These are phyloP conservation scores for Trichomonascus vanleenenianus DNA, from an alignment of 805 yeast genomes.

Conservation along the genomic window DNA sequence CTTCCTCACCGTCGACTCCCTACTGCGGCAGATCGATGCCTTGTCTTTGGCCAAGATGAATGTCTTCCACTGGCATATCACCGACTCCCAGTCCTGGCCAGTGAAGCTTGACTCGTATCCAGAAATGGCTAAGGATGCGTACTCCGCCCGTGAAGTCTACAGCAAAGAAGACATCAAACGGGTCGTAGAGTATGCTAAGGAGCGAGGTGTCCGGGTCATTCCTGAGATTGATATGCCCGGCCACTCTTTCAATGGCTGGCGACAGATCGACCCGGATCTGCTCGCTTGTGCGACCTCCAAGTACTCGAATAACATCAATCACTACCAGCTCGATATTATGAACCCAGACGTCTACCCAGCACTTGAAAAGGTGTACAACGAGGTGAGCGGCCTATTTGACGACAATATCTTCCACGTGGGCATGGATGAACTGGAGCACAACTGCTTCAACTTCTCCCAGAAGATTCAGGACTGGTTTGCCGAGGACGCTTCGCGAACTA, in stretches of 20 bases:
- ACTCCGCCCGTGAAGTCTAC: slow-evolving; percentile 27
- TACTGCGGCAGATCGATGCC: slow-evolving; percentile 30
- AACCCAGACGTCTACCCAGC: slow-evolving; percentile 26
- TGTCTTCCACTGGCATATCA: slow-evolving; percentile 33
- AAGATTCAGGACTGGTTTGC: slow-evolving; percentile 25
- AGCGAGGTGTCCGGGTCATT: slow-evolving; percentile 31
- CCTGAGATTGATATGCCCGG: slow-evolving; percentile 37
- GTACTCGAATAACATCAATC: slow-evolving; percentile 20
- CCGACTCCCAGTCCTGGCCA: slow-evolving; percentile 35
- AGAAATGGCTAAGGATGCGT: slow-evolving; percentile 29
- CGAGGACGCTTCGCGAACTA: slow-evolving; percentile 21
- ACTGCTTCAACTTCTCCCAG: slow-evolving; percentile 27
- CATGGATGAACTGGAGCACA: slow-evolving; percentile 29
- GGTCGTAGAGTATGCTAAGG: slow-evolving; percentile 26
- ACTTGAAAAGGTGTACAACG: slow-evolving; percentile 28
- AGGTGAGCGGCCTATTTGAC: slow-evolving; percentile 25
- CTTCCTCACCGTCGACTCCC: slow-evolving; percentile 22
- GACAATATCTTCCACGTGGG: slow-evolving; percentile 35
- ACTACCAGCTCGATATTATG: slow-evolving; percentile 29
- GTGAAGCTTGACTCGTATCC: slow-evolving; percentile 27
- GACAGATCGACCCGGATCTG: slow-evolving; percentile 23
- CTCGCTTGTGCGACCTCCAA: slow-evolving; percentile 23
- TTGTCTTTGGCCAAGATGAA: slow-evolving; percentile 33
- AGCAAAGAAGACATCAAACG: slow-evolving; percentile 23
- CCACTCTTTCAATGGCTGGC: slow-evolving; percentile 34